Percentiles rank a stretch among this genome's conserved stretches.
These are phyloP conservation scores for Uronychia setigera DNA, from an alignment of 73 alveolate species.

Conservation along the genomic window DNA sequence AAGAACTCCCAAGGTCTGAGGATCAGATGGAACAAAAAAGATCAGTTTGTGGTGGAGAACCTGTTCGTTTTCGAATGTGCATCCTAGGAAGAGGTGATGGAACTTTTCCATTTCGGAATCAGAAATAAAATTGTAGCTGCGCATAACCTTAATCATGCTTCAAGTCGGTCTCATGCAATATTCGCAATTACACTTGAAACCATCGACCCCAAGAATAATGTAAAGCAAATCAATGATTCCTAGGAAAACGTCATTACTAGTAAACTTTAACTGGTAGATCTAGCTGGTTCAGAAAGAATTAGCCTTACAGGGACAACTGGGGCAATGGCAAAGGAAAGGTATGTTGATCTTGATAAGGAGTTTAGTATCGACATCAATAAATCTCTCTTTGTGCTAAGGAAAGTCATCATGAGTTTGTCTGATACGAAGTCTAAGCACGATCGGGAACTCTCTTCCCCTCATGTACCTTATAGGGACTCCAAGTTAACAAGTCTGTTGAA, in stretches of 20 bases:
- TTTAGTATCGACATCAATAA: conserved; percentile 92
- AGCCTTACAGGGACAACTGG: conserved; percentile 94
- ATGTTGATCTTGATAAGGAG: neutral
- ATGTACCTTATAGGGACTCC: conserved; percentile 97
- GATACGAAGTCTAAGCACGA: conserved; percentile 46
- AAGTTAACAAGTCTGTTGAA: conserved; percentile 94
- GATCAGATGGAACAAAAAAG: conserved; percentile 84
- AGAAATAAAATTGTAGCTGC: conserved; percentile 94
- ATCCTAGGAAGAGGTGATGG: conserved; percentile 71
- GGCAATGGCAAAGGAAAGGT: conserved; percentile 83
- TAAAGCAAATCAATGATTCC: conserved; percentile 5
- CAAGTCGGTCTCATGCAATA: conserved; percentile 96
- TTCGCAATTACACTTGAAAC: conserved; percentile 88
- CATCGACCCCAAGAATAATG: conserved; percentile 68
- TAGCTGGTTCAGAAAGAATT: conserved; percentile 87
- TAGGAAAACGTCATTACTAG: conserved; percentile 83
- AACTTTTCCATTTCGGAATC: conserved; percentile 79
- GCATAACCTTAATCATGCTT: conserved; percentile 88
- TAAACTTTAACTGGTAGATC: conserved; percentile 74
- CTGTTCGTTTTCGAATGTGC: conserved; percentile 75
- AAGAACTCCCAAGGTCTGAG: conserved; percentile 60
- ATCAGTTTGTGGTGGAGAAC: conserved; percentile 84
- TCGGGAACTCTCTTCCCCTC: conserved; percentile 55
- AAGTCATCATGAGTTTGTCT: conserved; percentile 79
- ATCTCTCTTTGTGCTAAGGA: conserved; percentile 92